A percentile compares a stretch with the other conserved stretches of the same genome.
phyloP scores from a whole-genome alignment of 139 green algal species.

The Micractinium sp. region DNA sequence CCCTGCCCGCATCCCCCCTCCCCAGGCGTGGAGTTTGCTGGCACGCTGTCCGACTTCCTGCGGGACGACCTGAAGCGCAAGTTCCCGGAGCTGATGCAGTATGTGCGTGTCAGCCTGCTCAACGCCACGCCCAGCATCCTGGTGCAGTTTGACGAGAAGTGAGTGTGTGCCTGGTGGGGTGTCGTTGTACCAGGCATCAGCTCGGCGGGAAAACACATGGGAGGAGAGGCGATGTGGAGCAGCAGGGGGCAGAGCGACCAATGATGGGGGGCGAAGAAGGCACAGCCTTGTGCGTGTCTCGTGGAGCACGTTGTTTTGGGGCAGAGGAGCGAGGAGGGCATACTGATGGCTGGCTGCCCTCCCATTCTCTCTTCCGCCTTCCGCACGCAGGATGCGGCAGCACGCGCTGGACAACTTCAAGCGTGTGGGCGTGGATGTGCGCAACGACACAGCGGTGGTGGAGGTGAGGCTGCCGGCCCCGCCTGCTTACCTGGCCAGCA shows the following conservation, averaged over 20 bases:
- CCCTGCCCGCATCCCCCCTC: neutral
- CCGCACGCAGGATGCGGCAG: constrained; percentile 17
- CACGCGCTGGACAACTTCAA: constrained; percentile 59
- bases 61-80: constrained; percentile 62
- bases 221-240: no score
- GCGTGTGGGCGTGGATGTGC: constrained; percentile 55
- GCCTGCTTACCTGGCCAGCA: neutral
- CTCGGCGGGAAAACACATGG: no score
- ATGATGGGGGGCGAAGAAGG: neutral
- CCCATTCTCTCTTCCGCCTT: neutral
- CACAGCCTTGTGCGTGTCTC: no score
- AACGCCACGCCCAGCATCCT: constrained; percentile 68
- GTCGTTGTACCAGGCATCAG: no score
- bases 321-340: no score
- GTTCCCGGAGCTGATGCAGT: constrained; percentile 70
- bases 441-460: constrained; percentile 52
- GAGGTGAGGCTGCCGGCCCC: neutral
- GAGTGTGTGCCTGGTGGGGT: neutral
- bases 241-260: neutral
- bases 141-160: constrained; percentile 57
- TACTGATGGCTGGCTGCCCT: neutral
- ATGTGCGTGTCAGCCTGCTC: constrained; percentile 61
- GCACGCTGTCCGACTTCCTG: constrained; percentile 83
- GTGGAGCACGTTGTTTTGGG: no score
- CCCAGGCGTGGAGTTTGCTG: constrained; percentile 79